Base-by-base conservation (phyloP, 176 grass and related monocot genomes). In the Oryza brachyantha region DNA sequence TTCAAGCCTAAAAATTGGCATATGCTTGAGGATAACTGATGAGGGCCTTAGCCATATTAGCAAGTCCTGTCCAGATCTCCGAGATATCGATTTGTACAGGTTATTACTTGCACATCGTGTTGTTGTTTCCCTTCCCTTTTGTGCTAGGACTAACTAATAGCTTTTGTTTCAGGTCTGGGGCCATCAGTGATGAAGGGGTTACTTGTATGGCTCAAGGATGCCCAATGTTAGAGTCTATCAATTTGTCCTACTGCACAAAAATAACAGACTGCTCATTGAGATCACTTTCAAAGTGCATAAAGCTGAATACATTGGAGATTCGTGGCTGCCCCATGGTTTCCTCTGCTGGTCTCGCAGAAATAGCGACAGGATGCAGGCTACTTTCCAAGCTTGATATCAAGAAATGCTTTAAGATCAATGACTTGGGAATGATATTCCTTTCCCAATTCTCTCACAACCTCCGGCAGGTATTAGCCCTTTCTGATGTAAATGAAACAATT, bases 41-140 rank as follows among this genome's bases (percentile, higher is more conserved):
- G 81, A 93, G 85, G 92, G 92, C 16, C 85, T 98, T 80, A 81
- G 77, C 28, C 74, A 90, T 38, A 68, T 98, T 62, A 90, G 87
- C 45, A 86, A 66, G 74, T 74, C 50, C 40, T 93, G 96, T 41
- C 54, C 88, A 28, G 60, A 85, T 41, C 90, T 95, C 29, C 81
- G 83, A 73, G 96, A 93, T 46, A 83, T 98, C 78, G 96, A 98
- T 83, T 35, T 94, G 70, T 98, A 98, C 67, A 91, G 90, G 85
- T 88, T 77, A 58, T 41, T 39, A 50, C 52, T 10, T 48, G 14
- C 21, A 19, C 42, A 59, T 65, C 36, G 8, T 52, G 27, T 69
- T 46, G n/a, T n/a, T n/a, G n/a, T n/a, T n/a, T n/a, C n/a, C n/a
- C n/a, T n/a, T n/a, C n/a, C n/a, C n/a, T n/a, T n/a, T 32, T 2